phyloP scores from a whole-genome alignment of 768 basidiomycete species.

The Trametes cinnabarina region DNA sequence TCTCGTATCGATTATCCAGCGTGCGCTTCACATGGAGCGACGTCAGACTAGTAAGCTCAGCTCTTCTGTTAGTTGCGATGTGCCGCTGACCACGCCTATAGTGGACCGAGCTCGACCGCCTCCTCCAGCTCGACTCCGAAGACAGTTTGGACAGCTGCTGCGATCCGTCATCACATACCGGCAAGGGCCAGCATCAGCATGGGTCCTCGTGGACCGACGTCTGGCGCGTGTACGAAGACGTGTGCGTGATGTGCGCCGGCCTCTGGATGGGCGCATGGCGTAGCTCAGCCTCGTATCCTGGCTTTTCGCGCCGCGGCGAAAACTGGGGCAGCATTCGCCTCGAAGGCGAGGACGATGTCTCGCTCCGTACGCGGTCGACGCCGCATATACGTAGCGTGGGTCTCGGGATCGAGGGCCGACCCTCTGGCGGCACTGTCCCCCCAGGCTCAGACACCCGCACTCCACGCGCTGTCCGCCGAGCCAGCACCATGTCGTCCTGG shows the following conservation, averaged over 20 bases:
- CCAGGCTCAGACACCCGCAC: neutral
- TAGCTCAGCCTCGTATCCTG: slow-evolving; percentile 49
- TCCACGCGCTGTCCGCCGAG: slow-evolving; percentile 29
- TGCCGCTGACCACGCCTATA: slow-evolving; percentile 27
- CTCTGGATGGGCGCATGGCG: slow-evolving; percentile 78
- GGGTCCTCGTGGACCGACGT: slow-evolving; percentile 65
- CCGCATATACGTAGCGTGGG: slow-evolving; percentile 33
- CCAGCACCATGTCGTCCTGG: slow-evolving; percentile 50
- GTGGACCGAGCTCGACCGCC: slow-evolving; percentile 79
- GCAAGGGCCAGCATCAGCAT: slow-evolving; percentile 17
- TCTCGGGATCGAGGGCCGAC: slow-evolving; percentile 14
- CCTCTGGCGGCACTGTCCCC: neutral
- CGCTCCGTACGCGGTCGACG: slow-evolving; percentile 24
- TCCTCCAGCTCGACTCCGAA: slow-evolving; percentile 53
- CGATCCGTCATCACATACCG: slow-evolving; percentile 17
- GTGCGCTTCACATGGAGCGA: slow-evolving; percentile 85
- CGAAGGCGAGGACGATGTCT: slow-evolving; percentile 57
- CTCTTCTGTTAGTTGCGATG: too few relatives aligned
- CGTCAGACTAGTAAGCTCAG: slow-evolving; percentile 57
- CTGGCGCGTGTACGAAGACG: slow-evolving; percentile 84
- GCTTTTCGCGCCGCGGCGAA: slow-evolving; percentile 41
- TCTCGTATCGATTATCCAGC: slow-evolving; percentile 55
- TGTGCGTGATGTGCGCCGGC: slow-evolving; percentile 77
- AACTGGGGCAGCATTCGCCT: slow-evolving; percentile 59
- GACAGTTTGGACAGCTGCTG: slow-evolving; percentile 24